Conservation (phyloP, 345 rosid species). For the Pugionium dolabratum region DNA sequence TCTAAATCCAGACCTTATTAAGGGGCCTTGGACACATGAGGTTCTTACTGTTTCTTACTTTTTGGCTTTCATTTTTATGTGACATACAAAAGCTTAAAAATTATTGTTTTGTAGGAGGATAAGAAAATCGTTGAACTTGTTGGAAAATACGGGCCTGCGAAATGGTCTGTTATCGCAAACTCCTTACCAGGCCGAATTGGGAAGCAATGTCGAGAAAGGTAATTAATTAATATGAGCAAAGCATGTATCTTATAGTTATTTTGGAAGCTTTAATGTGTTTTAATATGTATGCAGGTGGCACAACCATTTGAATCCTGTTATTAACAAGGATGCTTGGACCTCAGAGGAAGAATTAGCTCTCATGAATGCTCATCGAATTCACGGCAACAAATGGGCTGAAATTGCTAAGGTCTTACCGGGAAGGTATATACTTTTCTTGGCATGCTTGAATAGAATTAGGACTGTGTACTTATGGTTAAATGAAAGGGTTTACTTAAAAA, state of each 20-base stretch:
- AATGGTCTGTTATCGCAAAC: conserved; percentile 92
- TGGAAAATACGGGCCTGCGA: conserved; percentile 75
- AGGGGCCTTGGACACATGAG: conserved; percentile 99
- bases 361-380: conserved; percentile 68
- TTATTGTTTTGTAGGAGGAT: conserved; percentile 63
- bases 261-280: conserved; percentile 16
- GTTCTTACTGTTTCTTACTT: conserved; percentile 38
- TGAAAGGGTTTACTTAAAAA: conserved; percentile 12
- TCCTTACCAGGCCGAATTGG: conserved; percentile 95
- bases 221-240: conserved; percentile 16
- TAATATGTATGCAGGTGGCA: conserved; percentile 69
- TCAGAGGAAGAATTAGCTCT: conserved; percentile 79
- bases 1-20: conserved; percentile 89
- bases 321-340: conserved; percentile 91
- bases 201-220: conserved; percentile 99
- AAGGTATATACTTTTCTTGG: conserved; percentile 54
- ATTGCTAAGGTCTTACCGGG: conserved; percentile 91
- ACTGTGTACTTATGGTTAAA: not conserved
- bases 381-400: conserved; percentile 98
- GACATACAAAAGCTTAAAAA: not conserved
- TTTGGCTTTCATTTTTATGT: conserved; percentile 3
- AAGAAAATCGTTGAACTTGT: conserved; percentile 78
- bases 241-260: conserved; percentile 4
- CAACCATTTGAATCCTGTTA: conserved; percentile 95
- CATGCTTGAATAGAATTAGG: not conserved